Conservation (phyloP, 1,139 yeast genomes). For the Candida freyschussii region DNA sequence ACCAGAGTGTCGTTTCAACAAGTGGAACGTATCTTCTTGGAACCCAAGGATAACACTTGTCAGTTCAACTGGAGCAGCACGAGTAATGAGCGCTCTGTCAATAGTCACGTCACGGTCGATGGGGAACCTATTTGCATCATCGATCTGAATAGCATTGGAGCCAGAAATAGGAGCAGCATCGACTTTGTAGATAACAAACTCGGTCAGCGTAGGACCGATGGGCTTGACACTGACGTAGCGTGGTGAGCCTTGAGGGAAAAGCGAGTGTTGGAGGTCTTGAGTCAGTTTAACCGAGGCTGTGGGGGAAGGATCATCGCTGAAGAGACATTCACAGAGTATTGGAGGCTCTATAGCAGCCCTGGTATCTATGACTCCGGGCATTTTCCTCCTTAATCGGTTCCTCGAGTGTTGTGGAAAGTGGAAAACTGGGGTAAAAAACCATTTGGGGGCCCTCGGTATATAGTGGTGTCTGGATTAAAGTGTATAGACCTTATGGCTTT, state of each 20-base stretch:
- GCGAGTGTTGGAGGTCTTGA: constrained; percentile 5
- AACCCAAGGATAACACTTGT: constrained; percentile 19
- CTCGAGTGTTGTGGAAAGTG: too few species aligned
- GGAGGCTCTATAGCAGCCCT: too few species aligned
- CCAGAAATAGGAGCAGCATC: constrained; percentile 7
- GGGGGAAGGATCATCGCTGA: constrained; percentile 9
- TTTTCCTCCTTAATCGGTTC: too few species aligned
- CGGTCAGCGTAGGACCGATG: constrained; percentile 9
- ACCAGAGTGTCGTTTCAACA: constrained; percentile 18
- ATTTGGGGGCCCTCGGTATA: too few species aligned
- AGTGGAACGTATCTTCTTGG: constrained; percentile 15
- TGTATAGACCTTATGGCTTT: too few species aligned
- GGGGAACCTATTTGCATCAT: constrained; percentile 17
- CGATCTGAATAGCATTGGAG: constrained; percentile 7
- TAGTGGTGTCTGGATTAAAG: too few species aligned
- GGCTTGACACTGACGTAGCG: constrained; percentile 18
- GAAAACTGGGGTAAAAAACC: too few species aligned
- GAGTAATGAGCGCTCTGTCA: constrained; percentile 15
- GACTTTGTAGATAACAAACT: constrained; percentile 17
- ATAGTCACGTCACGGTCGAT: constrained; percentile 18
- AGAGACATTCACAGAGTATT: constrained; percentile 8
- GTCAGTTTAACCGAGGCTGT: constrained; percentile 7
- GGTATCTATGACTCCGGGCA: too few species aligned
- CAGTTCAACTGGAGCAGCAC: constrained; percentile 10
- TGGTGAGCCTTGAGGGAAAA: constrained; percentile 4